Base-by-base conservation (phyloP, 1,284 basidiomycete genomes). In the Tremellales sp. region DNA sequence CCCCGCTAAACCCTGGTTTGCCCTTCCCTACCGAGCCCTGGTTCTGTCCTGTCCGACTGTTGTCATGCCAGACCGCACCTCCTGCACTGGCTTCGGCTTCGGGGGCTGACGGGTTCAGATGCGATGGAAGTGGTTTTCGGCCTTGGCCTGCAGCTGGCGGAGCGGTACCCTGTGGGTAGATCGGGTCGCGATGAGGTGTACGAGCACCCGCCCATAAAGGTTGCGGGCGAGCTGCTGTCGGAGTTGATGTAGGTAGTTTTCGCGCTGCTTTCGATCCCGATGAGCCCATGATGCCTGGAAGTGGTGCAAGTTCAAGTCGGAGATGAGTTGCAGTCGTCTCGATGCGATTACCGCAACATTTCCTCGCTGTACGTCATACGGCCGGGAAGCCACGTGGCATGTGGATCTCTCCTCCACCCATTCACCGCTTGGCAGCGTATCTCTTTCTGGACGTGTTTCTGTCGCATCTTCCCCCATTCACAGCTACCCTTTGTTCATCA, bases 1-100 rank as follows among this genome's bases (percentile, higher is more conserved):
- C 67, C 13, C 72, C 72, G 17, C 61, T 67, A 46, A 72, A 68
- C 7, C 54, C 49, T 24, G 54, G 52, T 49, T 46, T 46, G 24
- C 62, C 57, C 43, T 56, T 56, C n/a, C 49, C 54, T 17, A 53
- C 55, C 41, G 52, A 47, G 7, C 47, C 56, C 24, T 39, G 24
- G 33, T 39, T 41, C 24, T 41, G 24, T 13, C 11, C 41, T 25
- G n/a, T 19, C 47, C 27, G 43, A 37, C 21, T 25, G 11, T 31
- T 15, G 17, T 44, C 27, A 22, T 21, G 26, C 25, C 27, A 44
- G 31, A 33, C 21, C 15, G 41, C 23, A 13, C 24, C 25, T 17
- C 25, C 41, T 8, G 25, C 41, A 26, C 23, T 26, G 3, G 23
- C 23, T 25, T 23, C 15, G 15, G 23, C 41, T 27, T 23, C 21